phyloP scores from a whole-genome alignment of 805 yeast species.

The Pichia manshurica region DNA sequence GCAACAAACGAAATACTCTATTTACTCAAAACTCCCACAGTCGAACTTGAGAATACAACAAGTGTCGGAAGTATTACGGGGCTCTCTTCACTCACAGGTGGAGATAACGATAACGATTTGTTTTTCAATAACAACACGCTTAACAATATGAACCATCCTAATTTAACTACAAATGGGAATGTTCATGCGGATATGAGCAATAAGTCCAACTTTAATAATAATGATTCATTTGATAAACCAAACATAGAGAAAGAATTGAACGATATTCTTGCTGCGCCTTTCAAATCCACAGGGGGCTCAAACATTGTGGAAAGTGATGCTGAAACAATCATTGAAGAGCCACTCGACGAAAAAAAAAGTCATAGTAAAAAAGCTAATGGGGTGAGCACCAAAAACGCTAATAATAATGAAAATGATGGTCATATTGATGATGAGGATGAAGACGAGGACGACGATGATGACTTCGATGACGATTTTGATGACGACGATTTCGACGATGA shows the following conservation, averaged over 20 bases:
- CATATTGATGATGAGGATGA: conserved; percentile 7
- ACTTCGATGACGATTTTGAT: conserved; percentile 7
- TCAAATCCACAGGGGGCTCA: conserved; percentile 1
- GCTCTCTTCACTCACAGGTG: background rate
- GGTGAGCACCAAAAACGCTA: conserved; percentile 20
- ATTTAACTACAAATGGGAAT: background rate
- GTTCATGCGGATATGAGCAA: background rate
- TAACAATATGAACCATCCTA: background rate
- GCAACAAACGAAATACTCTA: conserved; percentile 34
- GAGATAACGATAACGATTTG: conserved; percentile 5
- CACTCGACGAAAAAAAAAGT: conserved; percentile 9
- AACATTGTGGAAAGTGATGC: conserved; percentile 19
- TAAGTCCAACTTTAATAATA: background rate
- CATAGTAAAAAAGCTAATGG: background rate
- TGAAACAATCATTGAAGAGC: conserved; percentile 20
- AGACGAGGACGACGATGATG: conserved; percentile 6
- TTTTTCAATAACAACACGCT: conserved; percentile 7
- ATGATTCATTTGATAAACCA: background rate
- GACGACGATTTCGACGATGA: conserved; percentile 21
- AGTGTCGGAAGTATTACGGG: background rate
- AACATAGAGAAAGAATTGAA: conserved; percentile 6
- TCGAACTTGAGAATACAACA: conserved; percentile 21
- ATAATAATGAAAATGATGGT: conserved; percentile 14
- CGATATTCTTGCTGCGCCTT: conserved; percentile 1
- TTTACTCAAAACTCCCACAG: conserved; percentile 30